Evolutionary conservation across 192 early-diverging fungal species (phyloP).

Genomic region (Coemansia nantahalensis): DNA sequence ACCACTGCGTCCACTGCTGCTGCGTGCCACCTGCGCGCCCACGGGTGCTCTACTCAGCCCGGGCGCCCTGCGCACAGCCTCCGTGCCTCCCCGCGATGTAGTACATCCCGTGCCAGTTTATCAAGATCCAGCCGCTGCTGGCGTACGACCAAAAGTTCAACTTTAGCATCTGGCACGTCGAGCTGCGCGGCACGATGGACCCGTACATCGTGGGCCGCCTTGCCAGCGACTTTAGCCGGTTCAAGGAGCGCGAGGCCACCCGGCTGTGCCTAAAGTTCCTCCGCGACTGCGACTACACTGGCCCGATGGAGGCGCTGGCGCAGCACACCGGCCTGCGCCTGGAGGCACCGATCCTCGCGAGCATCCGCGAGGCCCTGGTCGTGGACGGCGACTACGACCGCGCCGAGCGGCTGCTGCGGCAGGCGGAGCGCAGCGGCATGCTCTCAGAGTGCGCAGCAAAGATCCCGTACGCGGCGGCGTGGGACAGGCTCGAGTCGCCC

Average conservation of each 20-base stretch:
- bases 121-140: conserved; percentile 90
- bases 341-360: conserved; percentile 80
- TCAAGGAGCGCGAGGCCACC: conserved; percentile 75
- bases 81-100: conserved; percentile 8
- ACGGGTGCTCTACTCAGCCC: too few species aligned
- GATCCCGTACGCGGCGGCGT: conserved; percentile 69
- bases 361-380: conserved; percentile 67
- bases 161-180: conserved; percentile 94
- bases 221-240: conserved; percentile 41
- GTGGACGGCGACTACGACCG: conserved; percentile 68
- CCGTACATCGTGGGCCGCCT: conserved; percentile 60
- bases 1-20: too few species aligned
- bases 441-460: conserved; percentile 71
- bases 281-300: conserved; percentile 71
- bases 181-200: conserved; percentile 76
- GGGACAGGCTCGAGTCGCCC: conserved; percentile 48
- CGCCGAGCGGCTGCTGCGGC: conserved; percentile 68
- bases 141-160: conserved; percentile 93
- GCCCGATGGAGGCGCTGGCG: conserved; percentile 70
- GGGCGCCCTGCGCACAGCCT: too few species aligned
- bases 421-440: conserved; percentile 61
- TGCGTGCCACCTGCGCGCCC: too few species aligned
- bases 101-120: conserved; percentile 85
- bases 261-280: conserved; percentile 89
- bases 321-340: conserved; percentile 59